phyloP scores from a whole-genome alignment of 192 early-diverging fungal species.

The Irineochytrium annulatum region DNA sequence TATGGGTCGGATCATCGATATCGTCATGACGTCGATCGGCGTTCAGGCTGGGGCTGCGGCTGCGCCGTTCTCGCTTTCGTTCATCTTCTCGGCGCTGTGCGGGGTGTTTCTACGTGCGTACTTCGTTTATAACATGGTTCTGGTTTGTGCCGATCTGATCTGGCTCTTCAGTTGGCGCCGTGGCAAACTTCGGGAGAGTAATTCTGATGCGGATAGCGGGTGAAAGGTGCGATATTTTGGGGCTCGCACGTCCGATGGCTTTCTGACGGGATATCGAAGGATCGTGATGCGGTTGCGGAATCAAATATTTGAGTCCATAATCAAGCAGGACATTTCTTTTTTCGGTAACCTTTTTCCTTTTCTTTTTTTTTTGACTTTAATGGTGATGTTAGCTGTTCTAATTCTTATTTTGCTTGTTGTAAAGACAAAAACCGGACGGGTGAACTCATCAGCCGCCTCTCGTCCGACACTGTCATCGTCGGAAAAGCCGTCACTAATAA shows the following conservation, averaged over 20 bases:
- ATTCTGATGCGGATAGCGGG: constrained; percentile 33
- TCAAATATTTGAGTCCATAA: constrained; percentile 26
- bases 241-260: not conserved
- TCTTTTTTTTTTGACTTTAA: not conserved
- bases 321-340: constrained; percentile 41
- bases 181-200: constrained; percentile 32
- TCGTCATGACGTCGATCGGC: constrained; percentile 25
- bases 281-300: constrained; percentile 33
- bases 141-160: not conserved
- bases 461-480: constrained; percentile 70
- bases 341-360: not conserved
- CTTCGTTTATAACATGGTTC: not conserved
- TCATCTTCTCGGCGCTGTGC: constrained; percentile 16
- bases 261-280: not conserved
- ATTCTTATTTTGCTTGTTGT: not conserved
- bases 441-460: constrained; percentile 74
- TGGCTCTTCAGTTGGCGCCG: constrained; percentile 25
- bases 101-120: not conserved
- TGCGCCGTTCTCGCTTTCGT: constrained; percentile 15
- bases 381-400: not conserved
- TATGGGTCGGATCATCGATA: constrained; percentile 40
- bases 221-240: constrained; percentile 19
- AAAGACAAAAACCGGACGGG: constrained; percentile 66
- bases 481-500: constrained; percentile 72
- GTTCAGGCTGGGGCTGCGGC: constrained; percentile 12